These are phyloP conservation scores for Scenedesmus sp. DNA, from an alignment of 163 green algal species.

Conservation along the genomic window DNA sequence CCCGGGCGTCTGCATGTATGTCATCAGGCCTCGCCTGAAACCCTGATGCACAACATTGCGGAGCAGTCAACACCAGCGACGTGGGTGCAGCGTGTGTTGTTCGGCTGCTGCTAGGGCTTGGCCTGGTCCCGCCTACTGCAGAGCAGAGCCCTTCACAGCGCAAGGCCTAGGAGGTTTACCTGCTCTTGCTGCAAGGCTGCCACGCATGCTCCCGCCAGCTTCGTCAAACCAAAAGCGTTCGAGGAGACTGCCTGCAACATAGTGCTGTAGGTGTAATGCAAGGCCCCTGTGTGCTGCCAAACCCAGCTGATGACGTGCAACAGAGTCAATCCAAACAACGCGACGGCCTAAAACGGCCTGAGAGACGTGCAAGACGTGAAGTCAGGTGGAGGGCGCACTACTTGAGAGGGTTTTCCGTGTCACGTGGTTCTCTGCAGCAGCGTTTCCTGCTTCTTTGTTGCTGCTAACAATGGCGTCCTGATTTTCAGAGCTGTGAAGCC, in stretches of 20 bases:
- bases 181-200: constrained; percentile 15
- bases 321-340: not conserved
- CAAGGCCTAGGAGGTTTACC: not conserved
- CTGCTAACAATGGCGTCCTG: not conserved
- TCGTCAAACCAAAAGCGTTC: not conserved
- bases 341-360: not conserved
- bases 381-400: not conserved
- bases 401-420: constrained; percentile 10
- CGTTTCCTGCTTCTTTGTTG: not conserved
- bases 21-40: constrained; percentile 62
- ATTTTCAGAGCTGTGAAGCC: not conserved
- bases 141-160: not conserved
- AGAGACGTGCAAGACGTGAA: not conserved
- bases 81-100: not conserved
- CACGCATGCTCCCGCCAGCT: constrained; percentile 30
- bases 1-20: constrained; percentile 80
- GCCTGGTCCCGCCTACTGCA: not conserved
- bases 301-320: not conserved
- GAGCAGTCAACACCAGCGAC: not conserved
- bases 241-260: constrained; percentile 1
- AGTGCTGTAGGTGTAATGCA: not conserved
- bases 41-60: not conserved
- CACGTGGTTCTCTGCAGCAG: not conserved
- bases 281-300: not conserved
- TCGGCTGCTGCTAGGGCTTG: constrained; percentile 31